Evolutionary conservation across 352 stramenopile species (phyloP), one percentile per base, ranked within the genome.

Genomic region (Phytophthora meadii): DNA sequence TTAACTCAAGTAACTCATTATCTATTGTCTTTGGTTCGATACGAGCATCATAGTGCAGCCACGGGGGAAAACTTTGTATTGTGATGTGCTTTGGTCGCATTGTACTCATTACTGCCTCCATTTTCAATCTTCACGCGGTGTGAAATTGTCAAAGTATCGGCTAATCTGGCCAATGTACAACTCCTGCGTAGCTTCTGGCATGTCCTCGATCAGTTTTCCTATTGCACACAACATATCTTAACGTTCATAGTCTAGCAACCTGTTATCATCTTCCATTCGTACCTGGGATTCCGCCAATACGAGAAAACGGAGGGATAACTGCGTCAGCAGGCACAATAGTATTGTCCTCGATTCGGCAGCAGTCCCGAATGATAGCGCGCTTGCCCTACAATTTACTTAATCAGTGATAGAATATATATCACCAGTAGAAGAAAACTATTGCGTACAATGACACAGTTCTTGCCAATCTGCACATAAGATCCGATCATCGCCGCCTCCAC

Each of bases 91-190:
- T 22, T 22, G 22, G 22, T 22, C 37, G 37, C 15, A 42, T 42
- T 2, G 30, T 36, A 14, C 1, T 36, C 9, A 36, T 22, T 39
- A 7, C 40, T 40, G 46, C 12, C n/a, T n/a, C n/a, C n/a, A n/a
- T 27, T n/a, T 48, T 68, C 39, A 79, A 17, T 69, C 70, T n/a
- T 76, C 45, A 50, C 56, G 64, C 7, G 81, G 83, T 9, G 70
- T 86, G 59, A 95, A 95, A 62, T 92, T 92, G 45, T 93, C 87
- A 71, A 93, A 95, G 64, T 90, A 95, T 27, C 87, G 81, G 68
- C 78, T 87, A 55, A 95, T 89, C 65, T 93, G 84, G 39, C 77
- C 76, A 14, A 82, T 69, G 44, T 72, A 92, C 47, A 87, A 54
- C 61, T 93, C 87, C 22, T 84, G 87, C 11, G 87, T 94, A n/a